Evolutionary conservation across 2,329 filamentous ascomycete genomes (phyloP), one percentile per base, ranked within the genome.

Genomic region (Pseudonectria buxi): DNA sequence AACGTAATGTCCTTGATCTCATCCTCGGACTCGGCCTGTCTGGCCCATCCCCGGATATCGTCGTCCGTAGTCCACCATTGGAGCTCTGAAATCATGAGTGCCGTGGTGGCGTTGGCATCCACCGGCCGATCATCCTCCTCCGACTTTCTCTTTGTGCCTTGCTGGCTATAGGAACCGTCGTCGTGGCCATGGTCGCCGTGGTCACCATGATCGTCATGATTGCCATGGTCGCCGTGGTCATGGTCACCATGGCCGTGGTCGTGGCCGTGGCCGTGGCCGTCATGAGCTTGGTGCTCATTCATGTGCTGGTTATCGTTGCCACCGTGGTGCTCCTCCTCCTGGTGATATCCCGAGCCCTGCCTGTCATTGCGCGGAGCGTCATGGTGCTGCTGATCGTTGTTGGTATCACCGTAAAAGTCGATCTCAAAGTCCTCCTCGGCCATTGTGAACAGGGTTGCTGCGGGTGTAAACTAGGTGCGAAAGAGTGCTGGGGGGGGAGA

Each of bases 11-110:
- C 92, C 53, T 86, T 88, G 13, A 96, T 67, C 53, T 95, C 86
- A 30, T 81, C 74, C 59, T 96, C 92, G 49, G 79, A 86, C 3
- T 75, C 76, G n/a, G 83, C 86, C 46, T 85, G 74, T 46, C 80
- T 79, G 15, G 84, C 72, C 86, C 88, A 95, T 33, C 83, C 85
- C 35, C 92, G 83, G 37, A 98, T 78, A 50, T 96, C 88, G 55
- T 98, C 92, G 56, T 98, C 92, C 3, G 85, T 94, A 22, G 81
- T 89, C 90, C 90, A 96, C 92, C 92, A 98, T 59, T 86, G 84
- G 9, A 98, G 69, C 32, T 96, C 92, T 3, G 86, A 89, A 35
- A 96, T 77, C 59, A 94, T 78, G 22, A 96, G 65, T 0, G 89
- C 88, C 15, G 79, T 70, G 2, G 76, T 81, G 2, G 77, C 76